These are phyloP conservation scores for Bruguiera hainesii DNA, from an alignment of 441 rosid species.

Conservation along the genomic window DNA sequence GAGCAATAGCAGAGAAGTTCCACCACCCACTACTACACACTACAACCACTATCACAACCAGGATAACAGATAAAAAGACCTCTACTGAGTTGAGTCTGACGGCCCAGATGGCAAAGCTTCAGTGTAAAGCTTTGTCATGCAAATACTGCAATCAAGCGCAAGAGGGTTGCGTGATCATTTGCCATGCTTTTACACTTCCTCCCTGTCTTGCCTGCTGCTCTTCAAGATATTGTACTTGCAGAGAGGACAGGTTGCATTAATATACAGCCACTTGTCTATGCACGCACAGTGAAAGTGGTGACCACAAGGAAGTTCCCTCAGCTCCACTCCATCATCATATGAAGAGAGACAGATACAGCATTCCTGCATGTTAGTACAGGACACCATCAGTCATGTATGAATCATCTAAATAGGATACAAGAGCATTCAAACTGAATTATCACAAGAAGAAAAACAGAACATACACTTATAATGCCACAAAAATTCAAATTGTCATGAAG, in stretches of 20 bases:
- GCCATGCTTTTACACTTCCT: constrained; percentile 50
- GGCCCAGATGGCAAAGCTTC: no score
- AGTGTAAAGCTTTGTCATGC: no score
- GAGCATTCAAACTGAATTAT: background rate
- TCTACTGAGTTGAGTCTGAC: no score
- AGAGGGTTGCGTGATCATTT: background rate
- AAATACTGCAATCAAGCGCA: no score
- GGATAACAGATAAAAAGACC: no score
- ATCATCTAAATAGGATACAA: background rate
- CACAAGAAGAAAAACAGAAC: background rate
- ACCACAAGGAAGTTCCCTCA: constrained; percentile 90
- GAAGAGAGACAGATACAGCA: constrained; percentile 96
- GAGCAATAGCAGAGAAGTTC: constrained; percentile 16
- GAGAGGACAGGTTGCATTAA: constrained; percentile 91
- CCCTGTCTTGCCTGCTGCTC: constrained; percentile 57
- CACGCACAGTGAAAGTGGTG: constrained; percentile 96
- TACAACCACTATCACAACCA: constrained; percentile 15
- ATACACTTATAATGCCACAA: background rate
- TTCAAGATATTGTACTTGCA: constrained; percentile 93
- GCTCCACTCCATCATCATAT: constrained; percentile 87
- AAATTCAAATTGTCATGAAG: background rate
- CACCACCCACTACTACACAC: constrained; percentile 6
- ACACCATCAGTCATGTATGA: constrained; percentile 9
- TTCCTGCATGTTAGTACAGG: constrained; percentile 48
- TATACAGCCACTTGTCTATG: constrained; percentile 89